Evolutionary conservation across 352 stramenopile species (phyloP), one percentile per base, ranked within the genome.

Genomic region (Thalassiosira pacifica): DNA sequence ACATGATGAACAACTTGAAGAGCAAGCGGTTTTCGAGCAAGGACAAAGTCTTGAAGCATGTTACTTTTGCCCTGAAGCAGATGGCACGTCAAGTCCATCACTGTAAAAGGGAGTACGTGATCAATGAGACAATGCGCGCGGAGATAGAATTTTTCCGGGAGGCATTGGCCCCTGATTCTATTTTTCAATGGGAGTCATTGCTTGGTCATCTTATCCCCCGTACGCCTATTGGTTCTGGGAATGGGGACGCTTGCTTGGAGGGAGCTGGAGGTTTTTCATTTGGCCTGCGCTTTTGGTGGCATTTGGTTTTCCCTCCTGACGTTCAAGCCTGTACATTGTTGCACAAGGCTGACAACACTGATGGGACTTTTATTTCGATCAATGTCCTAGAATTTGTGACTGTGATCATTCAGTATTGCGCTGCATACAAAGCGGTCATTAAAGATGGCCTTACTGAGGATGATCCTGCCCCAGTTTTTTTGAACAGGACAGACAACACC

Each of bases 391-490:
- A n/a, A n/a, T n/a, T n/a, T n/a, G n/a, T n/a, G n/a, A 67, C 32
- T 19, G 52, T 69, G 18, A 75, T 82, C 18, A 34, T 82, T 6
- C 68, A 82, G 6, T 82, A 67, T n/a, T 66, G 45, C 45, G 73
- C 66, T 31, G 67, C 73, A 8, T n/a, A 77, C n/a, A 71, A 29
- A 24, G 61, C 29, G 22, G 24, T 79, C n/a, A 0, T 31, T 29
- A n/a, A 19, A 26, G 11, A 68, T 0, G 16, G 29, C 19, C 67
- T 60, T 6, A 75, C 52, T 45, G n/a, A n/a, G n/a, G 22, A 73
- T 40, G 59, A 84, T 29, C 67, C 67, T 10, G 67, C 32, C 32
- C 76, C 76, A 74, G 67, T 84, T 0, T 5, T 79, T 10, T 32
- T 85, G 0, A 67, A 52, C n/a, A 48, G 55, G 5, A 67, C 42